These are phyloP conservation scores for Catunica adiposa DNA, from an alignment of 2,329 filamentous ascomycete species.

Conservation along the genomic window DNA sequence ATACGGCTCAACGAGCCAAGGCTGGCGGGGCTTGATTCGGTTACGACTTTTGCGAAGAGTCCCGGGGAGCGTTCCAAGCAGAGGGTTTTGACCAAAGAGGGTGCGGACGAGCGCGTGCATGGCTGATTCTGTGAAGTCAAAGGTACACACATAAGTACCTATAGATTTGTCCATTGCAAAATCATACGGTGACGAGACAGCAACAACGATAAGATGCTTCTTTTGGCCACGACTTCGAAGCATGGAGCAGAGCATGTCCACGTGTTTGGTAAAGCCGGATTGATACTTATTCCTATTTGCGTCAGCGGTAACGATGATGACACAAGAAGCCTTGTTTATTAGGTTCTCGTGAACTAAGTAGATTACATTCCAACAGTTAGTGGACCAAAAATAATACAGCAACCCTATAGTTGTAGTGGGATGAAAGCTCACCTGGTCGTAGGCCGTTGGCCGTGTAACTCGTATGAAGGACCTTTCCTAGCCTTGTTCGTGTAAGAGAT, in stretches of 20 bases:
- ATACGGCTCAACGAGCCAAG: slow-evolving; percentile 87
- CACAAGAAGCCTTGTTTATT: slow-evolving; percentile 72
- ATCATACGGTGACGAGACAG: slow-evolving; percentile 90
- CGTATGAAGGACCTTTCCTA: slow-evolving; percentile 76
- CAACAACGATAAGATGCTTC: slow-evolving; percentile 79
- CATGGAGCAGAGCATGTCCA: slow-evolving; percentile 88
- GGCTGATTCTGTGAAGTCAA: slow-evolving; percentile 88
- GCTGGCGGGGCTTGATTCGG: slow-evolving; percentile 72
- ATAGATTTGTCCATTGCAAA: slow-evolving; percentile 87
- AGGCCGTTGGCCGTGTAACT: slow-evolving; percentile 92
- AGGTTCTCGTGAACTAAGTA: slow-evolving; percentile 66
- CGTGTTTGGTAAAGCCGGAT: slow-evolving; percentile 86
- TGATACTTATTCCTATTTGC: slow-evolving; percentile 90
- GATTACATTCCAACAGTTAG: background rate
- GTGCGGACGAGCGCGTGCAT: slow-evolving; percentile 71
- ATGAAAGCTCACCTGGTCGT: slow-evolving; percentile 39
- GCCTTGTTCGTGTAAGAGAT: slow-evolving; percentile 69
- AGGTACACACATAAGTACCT: slow-evolving; percentile 85
- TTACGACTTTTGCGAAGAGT: slow-evolving; percentile 79
- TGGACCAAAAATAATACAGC: no score
- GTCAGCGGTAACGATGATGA: slow-evolving; percentile 84
- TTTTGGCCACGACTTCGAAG: slow-evolving; percentile 60
- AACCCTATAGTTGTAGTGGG: background rate
- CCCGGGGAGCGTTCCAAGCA: slow-evolving; percentile 45
- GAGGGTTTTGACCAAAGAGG: slow-evolving; percentile 57